Evolutionary conservation across 495 filamentous ascomycete species (phyloP).

Genomic region (Daldinia decipiens): DNA sequence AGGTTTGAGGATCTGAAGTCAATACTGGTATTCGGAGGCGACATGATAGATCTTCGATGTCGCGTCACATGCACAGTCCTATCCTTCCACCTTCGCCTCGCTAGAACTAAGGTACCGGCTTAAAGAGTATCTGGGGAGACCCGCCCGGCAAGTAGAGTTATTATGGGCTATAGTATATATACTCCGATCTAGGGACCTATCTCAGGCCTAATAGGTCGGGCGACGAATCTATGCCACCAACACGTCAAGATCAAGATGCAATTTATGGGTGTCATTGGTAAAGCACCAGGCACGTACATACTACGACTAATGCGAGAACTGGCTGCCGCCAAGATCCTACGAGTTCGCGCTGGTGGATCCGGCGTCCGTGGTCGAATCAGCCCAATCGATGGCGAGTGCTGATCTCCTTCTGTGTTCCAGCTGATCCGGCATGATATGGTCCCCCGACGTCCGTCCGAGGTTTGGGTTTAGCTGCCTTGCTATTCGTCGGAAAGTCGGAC

Average conservation of each 20-base stretch:
- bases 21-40: not conserved
- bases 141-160: not conserved
- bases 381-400: conserved; percentile 13
- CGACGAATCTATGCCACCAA: conserved; percentile 12
- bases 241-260: conserved; percentile 13
- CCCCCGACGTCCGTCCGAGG: not conserved
- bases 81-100: not conserved
- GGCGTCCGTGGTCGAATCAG: conserved; percentile 4
- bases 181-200: not conserved
- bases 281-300: conserved; percentile 27
- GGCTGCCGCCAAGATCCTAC: conserved; percentile 19
- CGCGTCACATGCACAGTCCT: not conserved
- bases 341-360: conserved; percentile 7
- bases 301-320: conserved; percentile 21
- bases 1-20: not conserved
- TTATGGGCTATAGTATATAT: conserved; percentile 4
- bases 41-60: not conserved
- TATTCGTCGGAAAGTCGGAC: conserved; percentile 17
- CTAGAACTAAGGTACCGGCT: conserved; percentile 9
- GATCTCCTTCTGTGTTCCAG: conserved; percentile 19
- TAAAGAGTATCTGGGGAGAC: conserved; percentile 6
- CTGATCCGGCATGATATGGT: conserved; percentile 24
- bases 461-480: conserved; percentile 2
- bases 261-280: conserved; percentile 29
- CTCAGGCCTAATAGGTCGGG: not conserved